These are phyloP conservation scores for Albugo laibachii DNA, from an alignment of 352 stramenopile species.

Conservation along the genomic window DNA sequence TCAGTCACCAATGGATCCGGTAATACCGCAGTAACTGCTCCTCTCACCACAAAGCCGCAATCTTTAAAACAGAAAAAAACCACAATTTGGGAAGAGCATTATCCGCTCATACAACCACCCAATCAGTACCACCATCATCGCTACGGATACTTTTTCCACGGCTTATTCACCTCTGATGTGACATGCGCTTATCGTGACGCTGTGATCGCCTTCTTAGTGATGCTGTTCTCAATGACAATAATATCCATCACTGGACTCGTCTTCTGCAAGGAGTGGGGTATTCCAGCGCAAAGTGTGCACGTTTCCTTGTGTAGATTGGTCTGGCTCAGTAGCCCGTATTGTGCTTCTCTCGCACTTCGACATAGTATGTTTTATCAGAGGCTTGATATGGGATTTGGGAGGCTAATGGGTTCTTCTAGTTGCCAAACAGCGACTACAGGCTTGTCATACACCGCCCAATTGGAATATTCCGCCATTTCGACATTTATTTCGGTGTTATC, in stretches of 20 bases:
- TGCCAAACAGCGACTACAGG: constrained; percentile 38
- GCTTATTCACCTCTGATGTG: constrained; percentile 76
- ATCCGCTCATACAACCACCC: constrained; percentile 65
- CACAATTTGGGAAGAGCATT: constrained; percentile 76
- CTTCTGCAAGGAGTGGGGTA: constrained; percentile 68
- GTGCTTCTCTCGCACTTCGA: constrained; percentile 50
- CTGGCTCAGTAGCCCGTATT: constrained; percentile 49
- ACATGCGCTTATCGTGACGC: constrained; percentile 67
- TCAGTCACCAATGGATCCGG: too few relatives aligned
- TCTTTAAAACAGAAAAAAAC: background rate
- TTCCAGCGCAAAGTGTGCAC: constrained; percentile 22
- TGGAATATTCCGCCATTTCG: constrained; percentile 70
- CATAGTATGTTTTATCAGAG: constrained; percentile 24
- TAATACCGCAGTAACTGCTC: too few relatives aligned
- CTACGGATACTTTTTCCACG: constrained; percentile 53
- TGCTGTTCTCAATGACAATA: constrained; percentile 59
- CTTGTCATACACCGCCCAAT: constrained; percentile 58
- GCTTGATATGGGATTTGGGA: constrained; percentile 2
- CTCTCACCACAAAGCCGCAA: too few relatives aligned
- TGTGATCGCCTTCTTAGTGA: constrained; percentile 59
- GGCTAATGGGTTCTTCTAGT: constrained; percentile 12
- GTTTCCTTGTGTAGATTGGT: constrained; percentile 35
- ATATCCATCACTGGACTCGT: constrained; percentile 61
- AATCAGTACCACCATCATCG: constrained; percentile 37
- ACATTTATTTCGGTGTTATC: constrained; percentile 68